Conservation (phyloP, 2,329 filamentous ascomycete genomes). For the Aspergillus sp. region DNA sequence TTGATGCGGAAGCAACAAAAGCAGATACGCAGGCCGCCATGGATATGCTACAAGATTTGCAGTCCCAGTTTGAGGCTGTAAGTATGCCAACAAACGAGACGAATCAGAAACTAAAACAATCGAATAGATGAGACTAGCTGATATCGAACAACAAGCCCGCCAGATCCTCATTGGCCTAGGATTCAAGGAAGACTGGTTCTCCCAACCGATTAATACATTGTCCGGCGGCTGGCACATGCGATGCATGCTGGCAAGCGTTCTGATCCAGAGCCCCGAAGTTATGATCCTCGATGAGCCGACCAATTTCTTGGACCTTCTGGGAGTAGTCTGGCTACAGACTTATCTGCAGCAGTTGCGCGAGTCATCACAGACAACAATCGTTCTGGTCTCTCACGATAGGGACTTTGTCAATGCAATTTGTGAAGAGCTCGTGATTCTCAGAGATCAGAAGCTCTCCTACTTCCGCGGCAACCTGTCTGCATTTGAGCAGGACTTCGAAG, state of each 20-base stretch:
- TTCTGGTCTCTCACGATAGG: slow-evolving; percentile 77
- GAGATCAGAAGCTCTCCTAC: slow-evolving; percentile 61
- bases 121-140: slow-evolving; percentile 45
- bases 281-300: slow-evolving; percentile 80
- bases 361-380: slow-evolving; percentile 51
- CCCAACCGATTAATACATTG: slow-evolving; percentile 54
- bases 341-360: slow-evolving; percentile 56
- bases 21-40: slow-evolving; percentile 61
- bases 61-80: slow-evolving; percentile 59
- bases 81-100: slow-evolving; percentile 3
- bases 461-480: slow-evolving; percentile 67
- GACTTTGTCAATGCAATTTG: slow-evolving; percentile 71
- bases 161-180: slow-evolving; percentile 62
- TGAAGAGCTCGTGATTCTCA: slow-evolving; percentile 65
- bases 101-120: neutral
- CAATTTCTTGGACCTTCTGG: slow-evolving; percentile 74
- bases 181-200: slow-evolving; percentile 56
- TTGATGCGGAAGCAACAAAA: slow-evolving; percentile 50
- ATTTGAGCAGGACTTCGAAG: slow-evolving; percentile 61
- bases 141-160: slow-evolving; percentile 58
- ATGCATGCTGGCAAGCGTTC: slow-evolving; percentile 53
- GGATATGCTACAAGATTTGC: slow-evolving; percentile 61
- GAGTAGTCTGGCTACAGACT: slow-evolving; percentile 75
- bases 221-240: slow-evolving; percentile 75
- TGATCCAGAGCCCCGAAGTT: slow-evolving; percentile 67